Percentiles rank a stretch among this genome's conserved stretches.
phyloP scores from a whole-genome alignment of 805 yeast genomes.

The Lachancea waltii region DNA sequence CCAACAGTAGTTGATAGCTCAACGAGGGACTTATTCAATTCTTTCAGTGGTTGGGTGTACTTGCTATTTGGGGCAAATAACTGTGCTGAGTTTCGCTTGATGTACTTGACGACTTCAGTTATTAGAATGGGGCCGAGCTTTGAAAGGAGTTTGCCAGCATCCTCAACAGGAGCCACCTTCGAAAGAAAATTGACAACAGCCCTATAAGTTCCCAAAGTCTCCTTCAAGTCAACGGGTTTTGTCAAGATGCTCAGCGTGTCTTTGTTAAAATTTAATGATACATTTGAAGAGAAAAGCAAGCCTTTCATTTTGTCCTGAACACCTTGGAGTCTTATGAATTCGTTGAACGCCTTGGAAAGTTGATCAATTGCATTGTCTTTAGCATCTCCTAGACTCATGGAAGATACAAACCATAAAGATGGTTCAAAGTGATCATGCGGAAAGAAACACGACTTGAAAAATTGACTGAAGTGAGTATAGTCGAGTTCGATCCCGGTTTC shows the following conservation, averaged over 20 bases:
- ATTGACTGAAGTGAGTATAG: slow-evolving; percentile 16
- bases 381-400: slow-evolving; percentile 18
- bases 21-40: slow-evolving; percentile 11
- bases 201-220: neutral
- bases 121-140: slow-evolving; percentile 17
- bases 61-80: slow-evolving; percentile 10
- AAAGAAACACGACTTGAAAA: slow-evolving; percentile 16
- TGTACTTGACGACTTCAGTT: slow-evolving; percentile 21
- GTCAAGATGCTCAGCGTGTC: neutral
- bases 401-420: slow-evolving; percentile 21
- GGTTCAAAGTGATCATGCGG: slow-evolving; percentile 17
- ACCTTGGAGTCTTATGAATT: slow-evolving; percentile 14
- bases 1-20: slow-evolving; percentile 10
- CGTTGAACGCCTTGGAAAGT: slow-evolving; percentile 13
- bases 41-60: slow-evolving; percentile 8
- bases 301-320: slow-evolving; percentile 15
- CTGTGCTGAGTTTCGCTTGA: slow-evolving; percentile 18
- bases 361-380: slow-evolving; percentile 19
- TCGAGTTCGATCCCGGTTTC: slow-evolving; percentile 14
- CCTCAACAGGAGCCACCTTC: neutral
- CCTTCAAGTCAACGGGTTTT: neutral
- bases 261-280: slow-evolving; percentile 8
- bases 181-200: slow-evolving; percentile 1
- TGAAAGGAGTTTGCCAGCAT: slow-evolving; percentile 1
- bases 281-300: slow-evolving; percentile 14